These are phyloP conservation scores for Emergomyces africanus DNA, from an alignment of 2,329 filamentous ascomycete genomes.

Conservation along the genomic window DNA sequence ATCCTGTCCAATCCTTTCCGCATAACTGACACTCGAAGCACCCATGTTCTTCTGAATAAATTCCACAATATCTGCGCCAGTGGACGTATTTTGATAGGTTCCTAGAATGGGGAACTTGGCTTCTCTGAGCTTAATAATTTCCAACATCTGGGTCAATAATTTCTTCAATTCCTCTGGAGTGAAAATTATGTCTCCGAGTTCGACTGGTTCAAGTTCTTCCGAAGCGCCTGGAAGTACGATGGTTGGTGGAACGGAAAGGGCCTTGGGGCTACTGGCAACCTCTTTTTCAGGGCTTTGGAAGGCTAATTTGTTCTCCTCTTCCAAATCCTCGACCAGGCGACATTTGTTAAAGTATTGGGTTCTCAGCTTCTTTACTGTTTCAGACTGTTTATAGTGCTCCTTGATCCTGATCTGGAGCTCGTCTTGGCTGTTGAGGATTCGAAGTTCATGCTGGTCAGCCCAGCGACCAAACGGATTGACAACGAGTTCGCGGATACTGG, in stretches of 20 bases:
- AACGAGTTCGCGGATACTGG: conserved; percentile 91
- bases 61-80: conserved; percentile 85
- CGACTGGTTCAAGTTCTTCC: conserved; percentile 68
- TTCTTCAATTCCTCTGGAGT: conserved; percentile 79
- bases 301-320: conserved; percentile 96
- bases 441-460: conserved; percentile 87
- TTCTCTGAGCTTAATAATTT: conserved; percentile 75
- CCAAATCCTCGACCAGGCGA: conserved; percentile 83
- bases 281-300: conserved; percentile 68
- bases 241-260: conserved; percentile 46
- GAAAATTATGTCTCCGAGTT: conserved; percentile 85
- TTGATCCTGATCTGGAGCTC: conserved; percentile 86
- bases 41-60: conserved; percentile 85
- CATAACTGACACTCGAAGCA: conserved; percentile 72
- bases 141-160: conserved; percentile 73
- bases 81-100: conserved; percentile 85
- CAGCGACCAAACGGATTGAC: conserved; percentile 88
- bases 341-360: conserved; percentile 99
- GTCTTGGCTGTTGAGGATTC: conserved; percentile 88
- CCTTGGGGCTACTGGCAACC: conserved; percentile 47
- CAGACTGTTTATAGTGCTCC: conserved; percentile 81
- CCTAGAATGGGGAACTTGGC: conserved; percentile 92
- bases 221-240: conserved; percentile 70
- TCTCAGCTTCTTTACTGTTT: conserved; percentile 79
- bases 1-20: conserved; percentile 91